These are phyloP conservation scores for Xylaria hypoxylon DNA, from an alignment of 2,329 filamentous ascomycete genomes.

Conservation along the genomic window DNA sequence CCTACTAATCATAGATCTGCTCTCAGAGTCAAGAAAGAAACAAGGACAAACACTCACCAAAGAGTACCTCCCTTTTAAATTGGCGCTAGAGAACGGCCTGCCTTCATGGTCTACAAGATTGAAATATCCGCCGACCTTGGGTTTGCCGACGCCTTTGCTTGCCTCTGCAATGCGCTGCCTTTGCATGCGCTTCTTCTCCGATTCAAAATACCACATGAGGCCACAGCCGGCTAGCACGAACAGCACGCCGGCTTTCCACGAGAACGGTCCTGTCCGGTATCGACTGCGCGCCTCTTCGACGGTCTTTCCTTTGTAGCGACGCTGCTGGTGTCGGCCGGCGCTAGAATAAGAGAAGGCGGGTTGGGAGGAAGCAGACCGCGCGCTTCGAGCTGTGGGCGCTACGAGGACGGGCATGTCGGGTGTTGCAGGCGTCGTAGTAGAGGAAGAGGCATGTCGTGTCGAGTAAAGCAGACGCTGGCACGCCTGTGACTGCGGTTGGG, in stretches of 20 bases:
- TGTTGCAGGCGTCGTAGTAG: conserved; percentile 20
- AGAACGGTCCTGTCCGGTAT: conserved; percentile 80
- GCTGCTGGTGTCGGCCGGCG: conserved; percentile 45
- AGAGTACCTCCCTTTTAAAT: conserved; percentile 88
- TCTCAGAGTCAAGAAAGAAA: not conserved
- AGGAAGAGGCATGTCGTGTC: conserved; percentile 31
- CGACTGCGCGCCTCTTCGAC: conserved; percentile 70
- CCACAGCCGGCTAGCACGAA: conserved; percentile 83
- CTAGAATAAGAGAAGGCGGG: not conserved
- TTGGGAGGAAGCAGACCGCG: conserved; percentile 16
- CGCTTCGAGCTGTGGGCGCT: conserved; percentile 18
- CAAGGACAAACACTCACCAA: conserved; percentile 65
- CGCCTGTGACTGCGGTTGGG: conserved; percentile 12
- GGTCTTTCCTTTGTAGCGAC: conserved; percentile 61
- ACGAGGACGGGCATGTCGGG: conserved; percentile 25
- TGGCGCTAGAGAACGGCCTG: conserved; percentile 78
- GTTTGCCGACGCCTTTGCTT: conserved; percentile 90
- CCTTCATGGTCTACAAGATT: conserved; percentile 85
- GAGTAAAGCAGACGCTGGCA: conserved; percentile 36
- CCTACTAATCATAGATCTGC: not conserved
- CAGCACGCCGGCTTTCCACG: conserved; percentile 87
- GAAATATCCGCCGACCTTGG: conserved; percentile 93
- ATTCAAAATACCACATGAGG: conserved; percentile 90
- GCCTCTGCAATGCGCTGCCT: conserved; percentile 89
- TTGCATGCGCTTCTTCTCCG: conserved; percentile 92